phyloP scores from a whole-genome alignment of 1,139 yeast genomes.

The Yamadazyma sp. region DNA sequence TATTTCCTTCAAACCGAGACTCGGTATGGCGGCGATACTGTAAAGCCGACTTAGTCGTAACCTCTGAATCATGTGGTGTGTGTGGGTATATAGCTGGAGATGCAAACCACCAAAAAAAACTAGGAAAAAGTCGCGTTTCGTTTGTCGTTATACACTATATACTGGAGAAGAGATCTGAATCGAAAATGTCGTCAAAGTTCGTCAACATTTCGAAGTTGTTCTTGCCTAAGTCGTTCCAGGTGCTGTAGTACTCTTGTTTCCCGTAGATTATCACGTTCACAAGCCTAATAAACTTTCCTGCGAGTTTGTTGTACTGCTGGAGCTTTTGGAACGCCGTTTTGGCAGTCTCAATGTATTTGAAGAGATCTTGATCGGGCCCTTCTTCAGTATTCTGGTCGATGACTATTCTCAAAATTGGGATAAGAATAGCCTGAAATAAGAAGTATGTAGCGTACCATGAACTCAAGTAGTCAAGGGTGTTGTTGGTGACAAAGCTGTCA shows the following conservation, averaged over 20 bases:
- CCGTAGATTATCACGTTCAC: conserved; percentile 34
- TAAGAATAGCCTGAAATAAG: conserved; percentile 58
- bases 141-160: neutral
- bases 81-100: neutral
- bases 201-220: conserved; percentile 16
- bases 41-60: neutral
- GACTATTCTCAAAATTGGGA: conserved; percentile 54
- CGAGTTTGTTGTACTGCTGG: conserved; percentile 46
- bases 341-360: conserved; percentile 37
- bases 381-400: conserved; percentile 47
- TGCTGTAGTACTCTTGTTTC: conserved; percentile 9
- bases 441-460: conserved; percentile 68
- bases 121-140: neutral
- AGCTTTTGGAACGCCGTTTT: conserved; percentile 40
- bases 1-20: neutral
- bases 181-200: conserved; percentile 18
- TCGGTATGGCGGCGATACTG: neutral
- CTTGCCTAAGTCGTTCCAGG: conserved; percentile 13
- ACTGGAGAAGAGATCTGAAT: conserved; percentile 3
- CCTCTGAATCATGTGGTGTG: neutral
- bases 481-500: conserved; percentile 41
- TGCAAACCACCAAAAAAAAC: neutral
- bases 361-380: conserved; percentile 20
- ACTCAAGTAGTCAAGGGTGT: conserved; percentile 32
- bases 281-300: conserved; percentile 48